Evolutionary conservation across 1,284 basidiomycete species (phyloP).

Genomic region (Trichosporon inkin): DNA sequence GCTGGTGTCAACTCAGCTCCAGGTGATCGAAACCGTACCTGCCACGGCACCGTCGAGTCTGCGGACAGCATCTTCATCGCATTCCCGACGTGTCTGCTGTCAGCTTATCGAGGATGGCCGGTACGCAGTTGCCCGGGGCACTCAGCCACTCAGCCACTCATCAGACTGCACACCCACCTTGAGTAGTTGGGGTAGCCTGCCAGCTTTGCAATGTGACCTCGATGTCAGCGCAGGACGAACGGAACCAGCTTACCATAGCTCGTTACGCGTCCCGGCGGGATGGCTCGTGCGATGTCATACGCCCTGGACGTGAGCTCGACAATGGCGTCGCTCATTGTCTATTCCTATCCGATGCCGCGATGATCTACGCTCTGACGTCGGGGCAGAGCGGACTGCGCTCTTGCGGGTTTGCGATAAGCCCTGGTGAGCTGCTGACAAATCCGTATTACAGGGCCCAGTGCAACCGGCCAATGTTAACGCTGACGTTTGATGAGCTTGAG

Average conservation of each 20-base stretch:
- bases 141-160: background rate
- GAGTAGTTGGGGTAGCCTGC: slow-evolving; percentile 77
- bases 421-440: background rate
- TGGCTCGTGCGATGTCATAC: slow-evolving; percentile 42
- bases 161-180: too few species aligned
- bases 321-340: slow-evolving; percentile 31
- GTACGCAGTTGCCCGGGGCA: background rate
- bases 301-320: slow-evolving; percentile 43
- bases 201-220: slow-evolving; percentile 73
- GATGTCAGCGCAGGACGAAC: slow-evolving; percentile 12
- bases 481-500: too few species aligned
- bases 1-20: slow-evolving; percentile 24
- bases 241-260: slow-evolving; percentile 39
- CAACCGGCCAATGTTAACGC: background rate
- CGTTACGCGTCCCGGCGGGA: slow-evolving; percentile 42
- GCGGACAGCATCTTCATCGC: slow-evolving; percentile 39
- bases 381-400: too few species aligned
- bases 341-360: background rate
- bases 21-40: slow-evolving; percentile 54
- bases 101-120: background rate
- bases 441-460: background rate
- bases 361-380: too few species aligned
- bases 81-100: slow-evolving; percentile 65
- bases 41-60: slow-evolving; percentile 42
- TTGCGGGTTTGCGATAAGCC: too few species aligned